Conservation (phyloP, 2,329 filamentous ascomycete genomes). For the Hymenoscyphus linearis region DNA sequence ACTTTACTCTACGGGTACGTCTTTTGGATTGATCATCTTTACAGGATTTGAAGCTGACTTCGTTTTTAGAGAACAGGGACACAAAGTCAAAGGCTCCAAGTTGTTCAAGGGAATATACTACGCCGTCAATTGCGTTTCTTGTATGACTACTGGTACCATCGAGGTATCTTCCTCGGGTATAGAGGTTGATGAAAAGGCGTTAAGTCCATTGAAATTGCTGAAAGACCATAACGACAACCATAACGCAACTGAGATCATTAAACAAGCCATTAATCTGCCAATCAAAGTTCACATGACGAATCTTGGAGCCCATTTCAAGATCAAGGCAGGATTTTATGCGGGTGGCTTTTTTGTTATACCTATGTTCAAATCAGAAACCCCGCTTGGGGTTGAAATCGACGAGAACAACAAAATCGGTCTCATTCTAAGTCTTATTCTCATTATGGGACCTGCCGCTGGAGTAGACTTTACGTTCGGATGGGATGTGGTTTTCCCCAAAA, state of each 20-base stretch:
- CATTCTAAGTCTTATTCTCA: conserved; percentile 8
- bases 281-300: conserved; percentile 8
- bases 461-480: conserved; percentile 15
- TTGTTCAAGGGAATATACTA: no score
- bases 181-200: conserved; percentile 11
- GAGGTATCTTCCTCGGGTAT: conserved; percentile 21
- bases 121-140: conserved; percentile 17
- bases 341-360: conserved; percentile 9
- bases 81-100: no score
- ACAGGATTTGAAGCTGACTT: no score
- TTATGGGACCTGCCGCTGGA: conserved; percentile 5
- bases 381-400: conserved; percentile 5
- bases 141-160: conserved; percentile 23
- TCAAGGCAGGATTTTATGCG: conserved; percentile 14
- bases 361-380: conserved; percentile 9
- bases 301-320: conserved; percentile 15
- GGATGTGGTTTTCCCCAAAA: conserved; percentile 10
- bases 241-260: conserved; percentile 4
- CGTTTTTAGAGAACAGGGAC: no score
- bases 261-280: conserved; percentile 10
- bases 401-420: conserved; percentile 8
- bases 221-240: conserved; percentile 17
- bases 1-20: no score
- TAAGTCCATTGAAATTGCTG: conserved; percentile 18
- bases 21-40: no score